Evolutionary conservation across 805 yeast genomes (phyloP), one percentile per base, ranked within the genome.

Genomic region (Vanderwaltozyma yarrowii): DNA sequence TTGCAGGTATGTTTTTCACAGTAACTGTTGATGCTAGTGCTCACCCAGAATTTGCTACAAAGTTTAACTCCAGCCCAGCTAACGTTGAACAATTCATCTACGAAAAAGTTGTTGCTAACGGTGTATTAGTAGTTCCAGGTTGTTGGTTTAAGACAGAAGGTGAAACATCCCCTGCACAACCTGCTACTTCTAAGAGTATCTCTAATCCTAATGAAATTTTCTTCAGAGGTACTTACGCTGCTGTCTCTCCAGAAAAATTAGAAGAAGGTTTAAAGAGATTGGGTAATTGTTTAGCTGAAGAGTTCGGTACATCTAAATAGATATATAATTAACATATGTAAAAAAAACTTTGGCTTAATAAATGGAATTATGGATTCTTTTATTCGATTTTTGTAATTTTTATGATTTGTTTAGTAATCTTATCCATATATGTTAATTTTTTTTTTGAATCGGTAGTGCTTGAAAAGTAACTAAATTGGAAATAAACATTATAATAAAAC

Each of bases 161-260:
- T 41, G 68, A 73, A 43, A 70, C 78, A 17, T 58, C 47, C 33
- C 81, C 81, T 27, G 76, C 80, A 31, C 86, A 77, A 55, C 68
- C 70, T 23, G 52, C 54, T 19, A 65, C 67, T 37, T 68, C 67
- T 27, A 54, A 50, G 20, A 63, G 65, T 38, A 58, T 66, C n/a
- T 62, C 51, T 35, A 63, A 62, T 36, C 67, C 71, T 37, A 66
- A 69, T 43, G 55, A 58, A 33, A 60, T 81, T 46, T 82, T 82
- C 67, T 83, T 80, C 65, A 80, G 94, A 74, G 94, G 94, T 46
- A 83, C 94, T 23, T 83, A 80, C 48, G 94, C 92, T 37, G 92
- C 94, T 36, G 89, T 82, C 31, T 78, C 86, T 19, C 68, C 79
- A 47, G 85, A 78, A 39, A 61, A 70, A 43, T 67, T 83, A 47